phyloP scores from a whole-genome alignment of 345 rosid species.

The Corchorus olitorius region DNA sequence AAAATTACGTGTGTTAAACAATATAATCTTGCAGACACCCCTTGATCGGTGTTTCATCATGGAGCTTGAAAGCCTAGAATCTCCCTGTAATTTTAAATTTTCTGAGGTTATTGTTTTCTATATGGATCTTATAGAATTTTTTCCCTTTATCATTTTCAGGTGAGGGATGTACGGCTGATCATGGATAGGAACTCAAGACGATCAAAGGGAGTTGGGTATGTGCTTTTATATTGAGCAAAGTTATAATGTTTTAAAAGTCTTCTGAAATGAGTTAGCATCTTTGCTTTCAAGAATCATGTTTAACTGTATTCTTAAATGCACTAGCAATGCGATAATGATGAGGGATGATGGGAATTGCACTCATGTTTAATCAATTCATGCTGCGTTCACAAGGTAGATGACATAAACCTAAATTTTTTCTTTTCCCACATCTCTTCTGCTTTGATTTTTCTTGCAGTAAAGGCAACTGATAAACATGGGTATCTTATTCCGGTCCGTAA shows the following conservation, averaged over 20 bases:
- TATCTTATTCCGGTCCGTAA: slow-evolving; percentile 31
- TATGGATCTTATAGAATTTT: slow-evolving; percentile 17
- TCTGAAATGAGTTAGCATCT: slow-evolving; percentile 50
- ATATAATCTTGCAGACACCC: slow-evolving; percentile 5
- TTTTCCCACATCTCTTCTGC: slow-evolving; percentile 40
- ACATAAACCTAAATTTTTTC: slow-evolving; percentile 65
- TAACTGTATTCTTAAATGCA: slow-evolving; percentile 93
- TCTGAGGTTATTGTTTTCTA: background rate
- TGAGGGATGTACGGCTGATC: slow-evolving; percentile 95
- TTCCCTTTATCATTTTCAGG: slow-evolving; percentile 51
- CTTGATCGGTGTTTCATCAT: slow-evolving; percentile 13
- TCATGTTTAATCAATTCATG: slow-evolving; percentile 96
- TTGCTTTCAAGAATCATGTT: slow-evolving; percentile 72
- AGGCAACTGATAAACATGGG: slow-evolving; percentile 29
- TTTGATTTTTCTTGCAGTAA: slow-evolving; percentile 33
- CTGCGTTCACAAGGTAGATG: slow-evolving; percentile 90
- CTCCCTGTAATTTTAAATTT: background rate
- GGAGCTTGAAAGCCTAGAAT: slow-evolving; percentile 14
- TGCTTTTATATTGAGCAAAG: slow-evolving; percentile 21
- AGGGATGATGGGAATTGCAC: slow-evolving; percentile 93
- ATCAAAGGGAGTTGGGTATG: slow-evolving; percentile 99
- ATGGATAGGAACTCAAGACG: slow-evolving; percentile 96
- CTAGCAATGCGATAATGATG: slow-evolving; percentile 98
- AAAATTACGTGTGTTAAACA: slow-evolving; percentile 21
- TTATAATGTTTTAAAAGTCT: slow-evolving; percentile 35